Percentiles rank a stretch among this genome's conserved stretches.
phyloP scores from a whole-genome alignment of 2,329 filamentous ascomycete species.

The Aureobasidium sp. region DNA sequence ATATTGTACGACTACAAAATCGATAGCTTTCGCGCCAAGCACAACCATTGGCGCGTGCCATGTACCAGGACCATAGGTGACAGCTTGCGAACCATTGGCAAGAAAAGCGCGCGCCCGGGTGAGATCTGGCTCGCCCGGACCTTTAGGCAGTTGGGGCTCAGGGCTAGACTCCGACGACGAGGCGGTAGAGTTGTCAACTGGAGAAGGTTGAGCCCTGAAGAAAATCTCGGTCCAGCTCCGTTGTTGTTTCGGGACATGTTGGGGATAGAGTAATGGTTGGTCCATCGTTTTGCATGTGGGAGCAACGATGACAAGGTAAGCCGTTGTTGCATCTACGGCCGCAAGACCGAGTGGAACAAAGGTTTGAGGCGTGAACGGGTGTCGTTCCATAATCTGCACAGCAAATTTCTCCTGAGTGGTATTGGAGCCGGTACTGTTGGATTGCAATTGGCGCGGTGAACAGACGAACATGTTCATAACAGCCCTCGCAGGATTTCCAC shows the following conservation, averaged over 20 bases:
- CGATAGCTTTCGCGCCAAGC: conserved; percentile 59
- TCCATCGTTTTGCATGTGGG: conserved; percentile 44
- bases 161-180: conserved; percentile 11
- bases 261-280: conserved; percentile 35
- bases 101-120: conserved; percentile 64
- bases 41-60: conserved; percentile 98
- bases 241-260: conserved; percentile 19
- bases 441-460: conserved; percentile 50
- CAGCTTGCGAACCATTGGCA: conserved; percentile 67
- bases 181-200: conserved; percentile 42
- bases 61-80: conserved; percentile 85
- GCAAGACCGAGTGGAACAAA: conserved; percentile 67
- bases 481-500: conserved; percentile 46
- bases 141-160: conserved; percentile 25
- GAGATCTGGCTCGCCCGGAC: conserved; percentile 62
- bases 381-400: conserved; percentile 72
- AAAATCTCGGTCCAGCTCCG: conserved; percentile 31
- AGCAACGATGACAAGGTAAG: conserved; percentile 82
- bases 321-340: conserved; percentile 34
- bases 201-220: conserved; percentile 31
- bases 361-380: conserved; percentile 90
- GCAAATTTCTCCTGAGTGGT: conserved; percentile 42
- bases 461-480: conserved; percentile 88
- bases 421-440: conserved; percentile 16
- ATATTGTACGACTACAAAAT: conserved; percentile 87